These are phyloP conservation scores for Claviceps quebecensis DNA, from an alignment of 2,329 filamentous ascomycete genomes.

Conservation along the genomic window DNA sequence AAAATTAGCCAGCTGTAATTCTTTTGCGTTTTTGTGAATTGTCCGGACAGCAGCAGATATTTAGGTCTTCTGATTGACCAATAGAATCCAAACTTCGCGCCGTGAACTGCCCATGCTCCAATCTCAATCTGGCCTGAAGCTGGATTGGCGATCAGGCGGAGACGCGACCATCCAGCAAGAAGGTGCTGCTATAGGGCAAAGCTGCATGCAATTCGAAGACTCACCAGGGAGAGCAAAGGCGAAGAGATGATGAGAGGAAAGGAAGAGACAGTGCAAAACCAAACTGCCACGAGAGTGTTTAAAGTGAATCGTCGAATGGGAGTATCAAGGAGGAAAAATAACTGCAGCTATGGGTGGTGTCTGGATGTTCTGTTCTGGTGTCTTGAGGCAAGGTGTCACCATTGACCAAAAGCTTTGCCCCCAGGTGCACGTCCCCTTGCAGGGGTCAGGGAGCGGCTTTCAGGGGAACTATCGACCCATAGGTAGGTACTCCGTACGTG, in stretches of 20 bases:
- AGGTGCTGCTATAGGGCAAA: too few species aligned
- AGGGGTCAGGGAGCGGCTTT: not conserved
- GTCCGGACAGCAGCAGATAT: too few species aligned
- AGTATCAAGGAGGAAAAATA: too few species aligned
- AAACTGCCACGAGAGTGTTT: not conserved
- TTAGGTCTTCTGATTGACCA: too few species aligned
- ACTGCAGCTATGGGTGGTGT: slow-evolving; percentile 10
- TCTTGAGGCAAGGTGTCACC: slow-evolving; percentile 21
- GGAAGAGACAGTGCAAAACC: not conserved
- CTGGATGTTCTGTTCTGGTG: slow-evolving; percentile 4
- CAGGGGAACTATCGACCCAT: not conserved
- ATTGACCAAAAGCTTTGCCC: slow-evolving; percentile 2
- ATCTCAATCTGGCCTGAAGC: too few species aligned
- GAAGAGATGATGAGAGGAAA: slow-evolving; percentile 1
- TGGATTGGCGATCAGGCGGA: too few species aligned
- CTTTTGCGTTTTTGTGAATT: not conserved
- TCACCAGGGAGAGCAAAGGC: not conserved
- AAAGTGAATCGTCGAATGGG: not conserved
- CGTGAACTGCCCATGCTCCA: too few species aligned
- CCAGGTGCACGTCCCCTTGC: not conserved
- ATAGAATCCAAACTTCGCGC: too few species aligned
- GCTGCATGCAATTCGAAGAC: not conserved
- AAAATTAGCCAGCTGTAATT: not conserved
- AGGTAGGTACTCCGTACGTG: too few species aligned
- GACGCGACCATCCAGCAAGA: too few species aligned